Evolutionary conservation across 2,329 filamentous ascomycete genomes (phyloP).

Genomic region (Cordyceps pruinosa): DNA sequence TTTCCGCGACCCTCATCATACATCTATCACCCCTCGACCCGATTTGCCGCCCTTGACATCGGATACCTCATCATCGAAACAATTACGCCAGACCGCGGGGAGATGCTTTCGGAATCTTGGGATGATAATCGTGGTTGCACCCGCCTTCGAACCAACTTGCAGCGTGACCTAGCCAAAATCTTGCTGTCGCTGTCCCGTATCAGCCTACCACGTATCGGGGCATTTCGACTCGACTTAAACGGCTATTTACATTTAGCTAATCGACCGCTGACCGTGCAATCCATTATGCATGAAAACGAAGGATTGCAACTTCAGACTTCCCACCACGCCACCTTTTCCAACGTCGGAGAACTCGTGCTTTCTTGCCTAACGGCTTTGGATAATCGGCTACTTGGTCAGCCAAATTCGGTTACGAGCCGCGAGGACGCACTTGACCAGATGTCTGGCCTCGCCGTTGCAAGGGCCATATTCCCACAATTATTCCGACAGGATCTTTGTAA

Average conservation of each 20-base stretch:
- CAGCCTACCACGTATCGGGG: not conserved
- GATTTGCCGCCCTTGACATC: conserved; percentile 8
- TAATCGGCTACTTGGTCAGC: conserved; percentile 16
- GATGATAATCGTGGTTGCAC: conserved; percentile 14
- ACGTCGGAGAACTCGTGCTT: conserved; percentile 14
- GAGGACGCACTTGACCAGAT: conserved; percentile 15
- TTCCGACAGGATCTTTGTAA: conserved; percentile 18
- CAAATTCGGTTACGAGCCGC: conserved; percentile 15
- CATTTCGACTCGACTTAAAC: conserved; percentile 19
- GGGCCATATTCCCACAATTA: conserved; percentile 14
- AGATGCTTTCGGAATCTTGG: conserved; percentile 19
- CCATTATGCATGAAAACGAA: conserved; percentile 14
- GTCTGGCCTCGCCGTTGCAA: conserved; percentile 15
- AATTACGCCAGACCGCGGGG: conserved; percentile 12
- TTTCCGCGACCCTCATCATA: conserved; percentile 13
- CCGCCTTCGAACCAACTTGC: conserved; percentile 19
- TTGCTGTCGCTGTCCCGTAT: conserved; percentile 20
- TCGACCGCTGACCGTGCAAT: not conserved
- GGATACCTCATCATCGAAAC: conserved; percentile 18
- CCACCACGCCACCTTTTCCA: conserved; percentile 11
- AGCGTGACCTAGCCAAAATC: conserved; percentile 22
- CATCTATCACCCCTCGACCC: conserved; percentile 4
- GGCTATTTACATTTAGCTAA: not conserved
- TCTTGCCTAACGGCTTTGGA: conserved; percentile 14
- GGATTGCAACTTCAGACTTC: not conserved